Evolutionary conservation across 2,329 filamentous ascomycete genomes (phyloP), one percentile per base, ranked within the genome.

Genomic region (Whalleya microplaca): DNA sequence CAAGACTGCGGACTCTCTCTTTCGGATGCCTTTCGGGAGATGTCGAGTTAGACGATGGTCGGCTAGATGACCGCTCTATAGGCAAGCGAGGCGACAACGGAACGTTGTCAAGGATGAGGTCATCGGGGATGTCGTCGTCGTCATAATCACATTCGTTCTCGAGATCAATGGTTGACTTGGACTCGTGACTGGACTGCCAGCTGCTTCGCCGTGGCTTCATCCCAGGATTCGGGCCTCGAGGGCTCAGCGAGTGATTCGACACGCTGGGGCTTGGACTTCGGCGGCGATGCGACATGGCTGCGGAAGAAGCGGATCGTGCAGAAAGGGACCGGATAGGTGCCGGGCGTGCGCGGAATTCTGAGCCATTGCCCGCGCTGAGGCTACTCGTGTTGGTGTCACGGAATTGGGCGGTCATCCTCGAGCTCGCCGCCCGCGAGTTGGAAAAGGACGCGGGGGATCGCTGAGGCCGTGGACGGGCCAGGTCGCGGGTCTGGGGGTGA

Each of bases 141-240:
- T 93, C 89, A 48, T 88, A 85, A 64, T 91, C 86, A 59, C 83
- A 93, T 69, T 94, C 90, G 52, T 84, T 83, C 70, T 95, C 91
- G 50, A 92, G 78, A 66, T 93, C 85, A 57, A 86, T 76, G 1
- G 84, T 80, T 0, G 87, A 85, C 71, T 92, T 94, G 55, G 87
- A 80, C 42, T 84, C 80, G 4, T 78, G 76, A 44, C 78, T 83
- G 0, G 87, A 82, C 71, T 92, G 88, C 89, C 89, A 93, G 78
- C 82, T 92, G 72, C 86, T 84, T 76, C 85, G 77, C 48, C 82
- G 77, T 4, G 78, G 75, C 57, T 73, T 75, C 45, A 71, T 49
- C 2, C 75, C 66, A 14, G 74, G 58, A 40, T 68, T 76, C 0
- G 77, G 75, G 42, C 81, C 76, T 46, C 72, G 73, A 14, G 80